phyloP scores from a whole-genome alignment of 805 yeast species.

The Komagataella ulmi region DNA sequence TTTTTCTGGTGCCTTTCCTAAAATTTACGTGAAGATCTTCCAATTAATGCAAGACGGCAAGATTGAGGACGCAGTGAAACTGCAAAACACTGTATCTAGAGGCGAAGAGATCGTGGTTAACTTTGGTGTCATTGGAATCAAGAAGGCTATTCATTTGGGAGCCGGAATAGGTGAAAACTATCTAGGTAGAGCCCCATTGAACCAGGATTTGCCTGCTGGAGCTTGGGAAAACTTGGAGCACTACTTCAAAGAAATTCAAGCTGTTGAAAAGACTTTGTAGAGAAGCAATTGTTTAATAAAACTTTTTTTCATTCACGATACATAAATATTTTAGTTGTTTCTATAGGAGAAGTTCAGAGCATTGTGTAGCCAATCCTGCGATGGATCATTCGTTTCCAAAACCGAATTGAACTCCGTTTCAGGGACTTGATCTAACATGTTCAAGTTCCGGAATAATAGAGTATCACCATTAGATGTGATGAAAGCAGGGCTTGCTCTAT shows the following conservation, averaged over 20 bases:
- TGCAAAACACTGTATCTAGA: conserved; percentile 28
- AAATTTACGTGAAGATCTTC: conserved; percentile 27
- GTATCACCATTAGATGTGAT: background rate
- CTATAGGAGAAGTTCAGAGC: background rate
- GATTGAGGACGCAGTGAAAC: conserved; percentile 22
- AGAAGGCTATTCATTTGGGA: conserved; percentile 23
- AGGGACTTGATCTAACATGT: conserved; percentile 4
- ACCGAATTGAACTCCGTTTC: background rate
- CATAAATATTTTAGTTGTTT: background rate
- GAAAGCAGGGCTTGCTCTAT: background rate
- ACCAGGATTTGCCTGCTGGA: conserved; percentile 19
- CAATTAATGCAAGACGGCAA: conserved; percentile 25
- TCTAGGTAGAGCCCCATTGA: conserved; percentile 33
- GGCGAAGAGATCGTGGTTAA: conserved; percentile 31
- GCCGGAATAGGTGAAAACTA: conserved; percentile 29
- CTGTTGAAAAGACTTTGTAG: conserved; percentile 6
- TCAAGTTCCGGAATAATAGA: conserved; percentile 3
- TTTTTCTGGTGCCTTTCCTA: conserved; percentile 38
- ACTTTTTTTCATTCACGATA: background rate
- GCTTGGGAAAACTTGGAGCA: conserved; percentile 14
- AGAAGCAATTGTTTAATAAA: background rate
- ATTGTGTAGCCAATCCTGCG: conserved; percentile 1
- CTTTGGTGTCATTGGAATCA: conserved; percentile 33
- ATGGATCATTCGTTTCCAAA: background rate
- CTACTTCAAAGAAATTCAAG: conserved; percentile 4